These are phyloP conservation scores for Mycena leptocephala DNA, from an alignment of 768 basidiomycete genomes.

Conservation along the genomic window DNA sequence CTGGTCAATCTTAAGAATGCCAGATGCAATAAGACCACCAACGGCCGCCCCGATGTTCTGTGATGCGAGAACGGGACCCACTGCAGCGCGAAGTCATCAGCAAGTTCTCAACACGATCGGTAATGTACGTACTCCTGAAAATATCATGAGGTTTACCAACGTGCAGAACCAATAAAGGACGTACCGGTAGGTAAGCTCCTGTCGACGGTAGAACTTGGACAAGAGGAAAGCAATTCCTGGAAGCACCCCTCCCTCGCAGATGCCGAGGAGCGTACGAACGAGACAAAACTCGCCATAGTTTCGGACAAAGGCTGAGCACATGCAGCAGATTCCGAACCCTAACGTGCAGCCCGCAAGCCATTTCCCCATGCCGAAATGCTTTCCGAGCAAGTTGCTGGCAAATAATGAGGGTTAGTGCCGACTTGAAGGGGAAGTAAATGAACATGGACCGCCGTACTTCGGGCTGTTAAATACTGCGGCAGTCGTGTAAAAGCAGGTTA, in stretches of 20 bases:
- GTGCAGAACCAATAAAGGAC: not conserved
- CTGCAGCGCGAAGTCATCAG: not conserved
- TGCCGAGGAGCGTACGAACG: slow-evolving; percentile 16
- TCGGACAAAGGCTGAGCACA: slow-evolving; percentile 16
- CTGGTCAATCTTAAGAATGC: slow-evolving; percentile 18
- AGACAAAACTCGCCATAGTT: slow-evolving; percentile 12
- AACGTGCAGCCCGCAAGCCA: slow-evolving; percentile 12
- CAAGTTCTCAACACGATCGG: not conserved
- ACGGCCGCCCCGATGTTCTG: slow-evolving; percentile 6
- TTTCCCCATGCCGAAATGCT: slow-evolving; percentile 12
- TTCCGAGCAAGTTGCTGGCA: slow-evolving; percentile 10
- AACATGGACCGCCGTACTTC: not conserved
- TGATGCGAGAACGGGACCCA: slow-evolving; percentile 14
- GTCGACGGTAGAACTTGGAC: slow-evolving; percentile 18
- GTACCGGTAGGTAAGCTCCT: slow-evolving; percentile 6
- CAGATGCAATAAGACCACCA: slow-evolving; percentile 14
- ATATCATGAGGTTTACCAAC: not conserved
- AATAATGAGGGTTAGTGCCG: not conserved
- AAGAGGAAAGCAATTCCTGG: slow-evolving; percentile 17
- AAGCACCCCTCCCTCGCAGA: slow-evolving; percentile 11
- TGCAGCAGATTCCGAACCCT: slow-evolving; percentile 17
- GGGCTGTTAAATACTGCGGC: not conserved
- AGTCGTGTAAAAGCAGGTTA: slow-evolving; percentile 15
- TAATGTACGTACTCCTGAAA: slow-evolving; percentile 10
- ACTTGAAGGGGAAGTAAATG: not conserved